Evolutionary conservation across 2,329 filamentous ascomycete genomes (phyloP).

Genomic region (Verticillium nubilum): DNA sequence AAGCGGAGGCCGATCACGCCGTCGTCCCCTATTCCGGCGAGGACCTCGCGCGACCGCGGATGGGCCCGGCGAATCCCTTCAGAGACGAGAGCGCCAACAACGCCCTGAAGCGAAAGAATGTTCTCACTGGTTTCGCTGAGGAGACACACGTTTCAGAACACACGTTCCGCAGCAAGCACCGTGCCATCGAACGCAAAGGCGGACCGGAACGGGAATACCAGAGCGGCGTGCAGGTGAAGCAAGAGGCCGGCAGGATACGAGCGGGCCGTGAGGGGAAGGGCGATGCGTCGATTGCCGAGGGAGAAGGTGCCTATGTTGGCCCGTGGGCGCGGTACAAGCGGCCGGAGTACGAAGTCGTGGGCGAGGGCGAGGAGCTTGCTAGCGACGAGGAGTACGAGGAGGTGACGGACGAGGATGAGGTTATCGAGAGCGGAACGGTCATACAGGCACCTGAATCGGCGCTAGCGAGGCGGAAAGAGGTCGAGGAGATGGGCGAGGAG

Average conservation of each 20-base stretch:
- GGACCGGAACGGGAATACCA: constrained; percentile 52
- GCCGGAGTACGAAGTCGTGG: constrained; percentile 68
- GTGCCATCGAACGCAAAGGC: constrained; percentile 67
- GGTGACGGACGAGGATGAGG: constrained; percentile 70
- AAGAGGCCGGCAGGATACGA: constrained; percentile 60
- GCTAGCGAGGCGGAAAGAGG: constrained; percentile 50
- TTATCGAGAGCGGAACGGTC: constrained; percentile 59
- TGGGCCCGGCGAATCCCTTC: constrained; percentile 73
- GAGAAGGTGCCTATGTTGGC: constrained; percentile 82
- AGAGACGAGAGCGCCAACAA: constrained; percentile 47
- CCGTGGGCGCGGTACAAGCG: constrained; percentile 86
- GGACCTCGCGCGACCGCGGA: constrained; percentile 58
- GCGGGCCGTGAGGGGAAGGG: constrained; percentile 82
- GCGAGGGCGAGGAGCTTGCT: constrained; percentile 67
- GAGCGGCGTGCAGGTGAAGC: constrained; percentile 57
- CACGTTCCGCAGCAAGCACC: constrained; percentile 82
- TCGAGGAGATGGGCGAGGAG: constrained; percentile 62
- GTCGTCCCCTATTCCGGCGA: constrained; percentile 65
- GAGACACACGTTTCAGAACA: constrained; percentile 88
- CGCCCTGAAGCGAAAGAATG: constrained; percentile 68
- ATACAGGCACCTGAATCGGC: constrained; percentile 50
- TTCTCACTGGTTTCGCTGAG: constrained; percentile 79
- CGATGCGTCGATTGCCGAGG: constrained; percentile 76
- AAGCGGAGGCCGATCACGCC: constrained; percentile 51
- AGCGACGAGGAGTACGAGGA: constrained; percentile 76